Base-by-base conservation (phyloP, 2,329 filamentous ascomycete genomes). In the Onygenales sp. region DNA sequence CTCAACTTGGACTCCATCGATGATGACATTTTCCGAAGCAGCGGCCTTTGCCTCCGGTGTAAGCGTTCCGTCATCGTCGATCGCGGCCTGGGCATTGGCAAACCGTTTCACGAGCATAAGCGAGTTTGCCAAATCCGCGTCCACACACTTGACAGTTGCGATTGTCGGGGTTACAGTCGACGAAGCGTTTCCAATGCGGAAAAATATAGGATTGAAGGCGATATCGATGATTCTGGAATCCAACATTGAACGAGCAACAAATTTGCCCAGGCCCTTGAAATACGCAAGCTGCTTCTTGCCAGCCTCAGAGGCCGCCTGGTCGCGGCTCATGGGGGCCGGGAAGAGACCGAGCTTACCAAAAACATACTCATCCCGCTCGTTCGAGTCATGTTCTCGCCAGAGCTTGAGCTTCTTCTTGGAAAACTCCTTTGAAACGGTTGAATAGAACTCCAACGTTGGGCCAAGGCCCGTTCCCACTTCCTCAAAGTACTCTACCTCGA, bases 401-500 rank as follows among this genome's bases (percentile, higher is more conserved):
- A 98, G 81, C 74, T 91, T 95, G 51, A 96, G 82, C 71, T 94
- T 96, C 78, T 92, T 96, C 77, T 93, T 95, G 0, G 89, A 92
- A 64, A 97, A 97, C 67, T 98, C 93, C 62, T 89, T 93, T 0
- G 93, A 98, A 1, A 97, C 92, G 0, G 89, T 95, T 0, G 93
- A 95, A 71, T 98, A 98, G 68, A 98, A 98, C 67, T 98, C 93
- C 11, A 98, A 79, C 0, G 93, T 98, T 3, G 93, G 93, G 0
- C 93, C 93, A 45, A 98, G 78, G 46, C 93, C 93, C 27, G 94
- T 98, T 54, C 93, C 93, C 21, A 98, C 93, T 72, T 98, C 93
- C 64, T 97, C 93, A 61, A 98, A 98, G 65, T 98, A 98, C 65
- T 98, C 94, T 2, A 98, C 92, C 66, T 98, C 93, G 0, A 98